These are phyloP conservation scores for Mycena olivaceomarginata DNA, from an alignment of 768 basidiomycete species.

Conservation along the genomic window DNA sequence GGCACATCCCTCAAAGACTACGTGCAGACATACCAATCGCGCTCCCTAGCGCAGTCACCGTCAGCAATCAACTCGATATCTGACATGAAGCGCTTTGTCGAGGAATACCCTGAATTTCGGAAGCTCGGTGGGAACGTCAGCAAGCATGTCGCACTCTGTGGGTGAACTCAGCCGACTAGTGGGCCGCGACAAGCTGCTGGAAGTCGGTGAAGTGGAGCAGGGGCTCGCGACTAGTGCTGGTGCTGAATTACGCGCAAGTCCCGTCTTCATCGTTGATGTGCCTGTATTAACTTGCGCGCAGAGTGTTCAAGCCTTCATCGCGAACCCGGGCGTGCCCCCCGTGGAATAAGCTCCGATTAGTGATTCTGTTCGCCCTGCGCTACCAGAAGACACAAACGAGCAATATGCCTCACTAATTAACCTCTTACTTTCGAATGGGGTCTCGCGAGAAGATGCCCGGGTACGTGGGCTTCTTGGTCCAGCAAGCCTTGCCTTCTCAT, in stretches of 20 bases:
- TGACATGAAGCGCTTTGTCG: slow-evolving; percentile 98
- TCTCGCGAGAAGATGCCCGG: slow-evolving; percentile 84
- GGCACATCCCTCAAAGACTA: slow-evolving; percentile 94
- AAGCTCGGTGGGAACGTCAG: slow-evolving; percentile 98
- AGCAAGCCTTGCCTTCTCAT: slow-evolving; percentile 33
- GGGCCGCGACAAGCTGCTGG: slow-evolving; percentile 88
- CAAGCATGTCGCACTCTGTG: slow-evolving; percentile 97
- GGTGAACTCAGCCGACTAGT: slow-evolving; percentile 96
- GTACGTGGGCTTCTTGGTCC: slow-evolving; percentile 59
- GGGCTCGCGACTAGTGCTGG: slow-evolving; percentile 95
- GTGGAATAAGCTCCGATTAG: slow-evolving; percentile 91
- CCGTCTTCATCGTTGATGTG: background rate
- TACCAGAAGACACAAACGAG: slow-evolving; percentile 93
- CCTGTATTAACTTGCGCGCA: slow-evolving; percentile 53
- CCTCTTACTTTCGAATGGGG: slow-evolving; percentile 84
- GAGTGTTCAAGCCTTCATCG: slow-evolving; percentile 89
- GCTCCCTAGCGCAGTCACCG: slow-evolving; percentile 84
- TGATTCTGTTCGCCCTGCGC: slow-evolving; percentile 94
- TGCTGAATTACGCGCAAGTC: slow-evolving; percentile 87
- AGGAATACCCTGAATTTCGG: slow-evolving; percentile 98
- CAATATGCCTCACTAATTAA: slow-evolving; percentile 90
- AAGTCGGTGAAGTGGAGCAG: slow-evolving; percentile 96
- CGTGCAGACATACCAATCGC: slow-evolving; percentile 94
- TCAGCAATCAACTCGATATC: slow-evolving; percentile 93
- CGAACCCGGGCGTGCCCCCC: slow-evolving; percentile 81